These are phyloP conservation scores for Vitis hybrid DNA, from an alignment of 177 flowering plant species.

Conservation along the genomic window DNA sequence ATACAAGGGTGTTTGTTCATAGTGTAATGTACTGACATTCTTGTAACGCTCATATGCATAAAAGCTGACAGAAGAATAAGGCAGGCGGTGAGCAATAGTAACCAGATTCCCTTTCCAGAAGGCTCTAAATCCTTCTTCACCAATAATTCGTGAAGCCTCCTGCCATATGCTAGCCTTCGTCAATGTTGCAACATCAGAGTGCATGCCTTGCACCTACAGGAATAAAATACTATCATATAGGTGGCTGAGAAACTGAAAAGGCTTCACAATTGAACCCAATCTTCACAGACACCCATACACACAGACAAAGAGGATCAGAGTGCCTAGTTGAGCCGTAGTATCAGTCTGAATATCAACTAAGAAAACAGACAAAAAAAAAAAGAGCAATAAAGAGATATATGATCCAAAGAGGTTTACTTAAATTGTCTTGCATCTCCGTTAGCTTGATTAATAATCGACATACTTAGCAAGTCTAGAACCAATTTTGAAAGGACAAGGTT, in stretches of 20 bases:
- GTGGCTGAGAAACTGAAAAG: not conserved
- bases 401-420: no score
- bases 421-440: no score
- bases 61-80: constrained; percentile 66
- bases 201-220: constrained; percentile 75
- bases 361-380: no score
- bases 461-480: no score
- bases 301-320: no score
- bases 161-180: constrained; percentile 61
- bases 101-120: constrained; percentile 83
- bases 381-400: no score
- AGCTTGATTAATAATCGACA: no score
- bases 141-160: constrained; percentile 60
- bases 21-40: constrained; percentile 37
- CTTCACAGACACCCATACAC: no score
- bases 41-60: constrained; percentile 67
- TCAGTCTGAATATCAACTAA: no score
- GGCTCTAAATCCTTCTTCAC: constrained; percentile 70
- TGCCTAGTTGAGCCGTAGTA: no score
- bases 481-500: no score
- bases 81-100: constrained; percentile 66
- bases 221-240: constrained; percentile 2
- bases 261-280: no score
- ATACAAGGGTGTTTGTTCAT: not conserved
- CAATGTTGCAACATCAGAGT: constrained; percentile 50